These are phyloP conservation scores for Tetragonia tetragonoides DNA, from an alignment of 148 eudicot species.

Conservation along the genomic window DNA sequence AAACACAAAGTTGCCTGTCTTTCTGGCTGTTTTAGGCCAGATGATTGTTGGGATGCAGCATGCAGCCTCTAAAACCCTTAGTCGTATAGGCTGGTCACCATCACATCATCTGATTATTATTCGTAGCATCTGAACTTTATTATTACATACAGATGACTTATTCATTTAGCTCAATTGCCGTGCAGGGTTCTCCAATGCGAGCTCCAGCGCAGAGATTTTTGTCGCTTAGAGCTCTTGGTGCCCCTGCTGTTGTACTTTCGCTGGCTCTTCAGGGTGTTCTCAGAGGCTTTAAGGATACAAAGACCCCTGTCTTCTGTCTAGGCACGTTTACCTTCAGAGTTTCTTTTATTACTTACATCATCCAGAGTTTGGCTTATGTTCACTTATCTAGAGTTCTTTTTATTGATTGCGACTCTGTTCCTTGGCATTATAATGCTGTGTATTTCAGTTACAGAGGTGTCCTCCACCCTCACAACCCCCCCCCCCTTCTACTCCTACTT, in stretches of 20 bases:
- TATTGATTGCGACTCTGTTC: background rate
- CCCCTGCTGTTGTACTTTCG: slow-evolving; percentile 92
- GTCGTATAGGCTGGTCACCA: background rate
- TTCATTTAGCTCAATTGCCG: background rate
- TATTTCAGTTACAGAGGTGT: too few species aligned
- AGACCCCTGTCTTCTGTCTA: slow-evolving; percentile 85
- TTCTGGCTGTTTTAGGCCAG: background rate
- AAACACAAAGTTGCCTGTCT: too few species aligned
- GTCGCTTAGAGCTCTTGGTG: slow-evolving; percentile 83
- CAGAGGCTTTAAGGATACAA: slow-evolving; percentile 97
- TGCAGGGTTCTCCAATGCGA: slow-evolving; percentile 83
- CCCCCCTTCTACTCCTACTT: too few species aligned
- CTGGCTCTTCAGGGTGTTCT: slow-evolving; percentile 95
- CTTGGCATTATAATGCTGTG: too few species aligned
- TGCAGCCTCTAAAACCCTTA: background rate
- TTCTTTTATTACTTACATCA: background rate
- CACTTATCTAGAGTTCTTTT: background rate
- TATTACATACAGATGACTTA: background rate
- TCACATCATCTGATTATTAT: background rate
- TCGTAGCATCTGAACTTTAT: too few species aligned
- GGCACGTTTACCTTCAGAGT: slow-evolving; percentile 43
- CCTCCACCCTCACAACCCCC: too few species aligned
- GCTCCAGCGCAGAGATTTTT: slow-evolving; percentile 68
- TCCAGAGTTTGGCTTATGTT: background rate
- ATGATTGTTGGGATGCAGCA: background rate